Evolutionary conservation across 1,284 basidiomycete species (phyloP).

Genomic region (Peniophora sp.): DNA sequence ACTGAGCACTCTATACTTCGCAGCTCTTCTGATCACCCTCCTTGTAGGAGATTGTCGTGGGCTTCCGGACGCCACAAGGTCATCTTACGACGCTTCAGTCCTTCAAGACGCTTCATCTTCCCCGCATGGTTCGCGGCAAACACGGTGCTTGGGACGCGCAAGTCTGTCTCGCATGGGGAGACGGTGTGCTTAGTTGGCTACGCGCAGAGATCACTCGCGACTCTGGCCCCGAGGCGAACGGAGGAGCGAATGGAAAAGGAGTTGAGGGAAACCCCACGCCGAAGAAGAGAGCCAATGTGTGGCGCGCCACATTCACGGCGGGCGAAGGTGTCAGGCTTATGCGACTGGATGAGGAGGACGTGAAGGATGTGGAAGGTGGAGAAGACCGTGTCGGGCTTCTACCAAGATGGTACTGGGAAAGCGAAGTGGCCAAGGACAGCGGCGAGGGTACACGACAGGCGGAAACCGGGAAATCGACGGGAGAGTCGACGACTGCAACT

Average conservation of each 20-base stretch:
- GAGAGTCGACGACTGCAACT: too few relatives aligned
- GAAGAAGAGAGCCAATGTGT: conserved; percentile 47
- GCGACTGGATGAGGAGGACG: conserved; percentile 35
- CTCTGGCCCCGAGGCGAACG: not conserved
- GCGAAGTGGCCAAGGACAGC: too few relatives aligned
- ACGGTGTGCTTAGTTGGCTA: conserved; percentile 54
- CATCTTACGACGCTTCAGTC: conserved; percentile 51
- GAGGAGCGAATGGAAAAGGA: not conserved
- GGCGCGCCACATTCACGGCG: conserved; percentile 62
- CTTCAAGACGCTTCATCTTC: conserved; percentile 68
- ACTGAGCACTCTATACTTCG: too few relatives aligned
- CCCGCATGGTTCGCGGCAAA: conserved; percentile 68
- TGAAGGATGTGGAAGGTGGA: conserved; percentile 50
- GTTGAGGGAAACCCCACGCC: conserved; percentile 4
- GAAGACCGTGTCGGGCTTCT: conserved; percentile 72
- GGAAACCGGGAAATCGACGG: too few relatives aligned
- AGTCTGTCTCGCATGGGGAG: conserved; percentile 69
- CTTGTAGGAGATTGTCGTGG: conserved; percentile 76
- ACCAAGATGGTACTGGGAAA: conserved; percentile 63
- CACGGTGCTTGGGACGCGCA: conserved; percentile 73
- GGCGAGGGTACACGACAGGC: too few relatives aligned
- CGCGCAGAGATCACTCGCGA: conserved; percentile 7
- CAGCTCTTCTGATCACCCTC: not conserved
- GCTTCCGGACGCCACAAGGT: conserved; percentile 82
- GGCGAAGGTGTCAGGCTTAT: conserved; percentile 38